Percentiles rank a stretch among this genome's conserved stretches.
These are phyloP conservation scores for Hirsutella thompsonii DNA, from an alignment of 2,329 filamentous ascomycete genomes.

Conservation along the genomic window DNA sequence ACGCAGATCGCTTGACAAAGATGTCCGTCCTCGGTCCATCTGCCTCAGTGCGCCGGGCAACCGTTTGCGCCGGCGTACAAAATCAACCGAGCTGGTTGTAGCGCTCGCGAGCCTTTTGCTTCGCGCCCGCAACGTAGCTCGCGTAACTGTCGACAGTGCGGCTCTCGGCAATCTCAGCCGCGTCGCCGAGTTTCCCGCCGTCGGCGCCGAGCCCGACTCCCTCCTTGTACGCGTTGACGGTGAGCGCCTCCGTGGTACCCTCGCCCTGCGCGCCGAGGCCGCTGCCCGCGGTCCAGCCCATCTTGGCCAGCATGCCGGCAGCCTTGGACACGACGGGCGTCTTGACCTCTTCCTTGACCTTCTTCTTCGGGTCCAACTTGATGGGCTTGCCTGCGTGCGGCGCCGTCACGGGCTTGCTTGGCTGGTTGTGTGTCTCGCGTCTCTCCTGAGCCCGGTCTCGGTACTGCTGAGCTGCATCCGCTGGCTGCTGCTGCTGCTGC, in stretches of 20 bases:
- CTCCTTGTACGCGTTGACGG: conserved; percentile 50
- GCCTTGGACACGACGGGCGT: conserved; percentile 38
- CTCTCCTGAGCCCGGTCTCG: conserved; percentile 58
- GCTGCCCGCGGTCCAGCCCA: conserved; percentile 56
- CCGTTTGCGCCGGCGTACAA: not conserved
- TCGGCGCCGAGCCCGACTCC: conserved; percentile 59
- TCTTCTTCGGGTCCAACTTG: conserved; percentile 16
- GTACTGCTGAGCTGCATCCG: conserved; percentile 37
- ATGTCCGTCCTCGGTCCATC: too few relatives aligned
- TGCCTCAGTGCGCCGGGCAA: too few relatives aligned
- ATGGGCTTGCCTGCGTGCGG: conserved; percentile 19
- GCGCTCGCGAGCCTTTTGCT: conserved; percentile 53
- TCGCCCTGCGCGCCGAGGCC: conserved; percentile 51
- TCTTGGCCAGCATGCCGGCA: conserved; percentile 55
- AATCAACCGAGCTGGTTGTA: conserved; percentile 38
- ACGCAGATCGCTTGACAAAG: not conserved
- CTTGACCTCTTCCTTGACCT: conserved; percentile 9
- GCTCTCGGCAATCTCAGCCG: conserved; percentile 47
- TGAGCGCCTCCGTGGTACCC: conserved; percentile 51
- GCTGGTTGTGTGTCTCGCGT: conserved; percentile 48
- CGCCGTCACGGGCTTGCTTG: conserved; percentile 38
- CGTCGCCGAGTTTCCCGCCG: conserved; percentile 57
- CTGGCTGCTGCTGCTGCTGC: conserved; percentile 17
- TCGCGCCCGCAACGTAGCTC: conserved; percentile 51
- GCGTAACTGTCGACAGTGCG: conserved; percentile 47